phyloP scores from a whole-genome alignment of 129 eudicot species.

The Chrysanthemum seticuspe region DNA sequence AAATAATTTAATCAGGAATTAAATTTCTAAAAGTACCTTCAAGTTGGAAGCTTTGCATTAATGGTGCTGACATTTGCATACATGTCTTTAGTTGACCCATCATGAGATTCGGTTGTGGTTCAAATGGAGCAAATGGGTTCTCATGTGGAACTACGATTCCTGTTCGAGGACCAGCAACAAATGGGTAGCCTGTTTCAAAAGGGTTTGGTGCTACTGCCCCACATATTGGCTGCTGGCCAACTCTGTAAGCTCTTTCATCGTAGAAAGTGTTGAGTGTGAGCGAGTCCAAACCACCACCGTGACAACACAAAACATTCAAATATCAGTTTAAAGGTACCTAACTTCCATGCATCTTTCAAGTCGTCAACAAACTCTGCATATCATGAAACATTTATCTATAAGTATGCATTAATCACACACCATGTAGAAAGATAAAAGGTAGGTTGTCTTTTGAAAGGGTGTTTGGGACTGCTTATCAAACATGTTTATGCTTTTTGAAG shows the following conservation, averaged over 20 bases:
- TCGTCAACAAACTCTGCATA: background rate
- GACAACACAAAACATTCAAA: constrained; percentile 7
- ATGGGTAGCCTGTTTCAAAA: constrained; percentile 71
- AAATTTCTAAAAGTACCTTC: too few relatives aligned
- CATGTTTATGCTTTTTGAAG: too few relatives aligned
- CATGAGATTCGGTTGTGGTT: constrained; percentile 46
- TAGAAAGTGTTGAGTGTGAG: constrained; percentile 83
- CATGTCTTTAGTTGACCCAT: constrained; percentile 46
- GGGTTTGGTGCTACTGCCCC: constrained; percentile 94
- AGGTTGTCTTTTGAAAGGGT: too few relatives aligned
- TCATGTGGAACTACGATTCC: constrained; percentile 43
- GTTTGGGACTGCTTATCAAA: too few relatives aligned
- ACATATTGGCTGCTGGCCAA: constrained; percentile 70
- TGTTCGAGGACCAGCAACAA: constrained; percentile 52
- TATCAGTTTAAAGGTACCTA: background rate
- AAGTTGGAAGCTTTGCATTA: too few relatives aligned
- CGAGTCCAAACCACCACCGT: constrained; percentile 93
- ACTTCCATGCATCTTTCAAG: background rate
- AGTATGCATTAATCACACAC: too few relatives aligned
- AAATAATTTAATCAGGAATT: too few relatives aligned
- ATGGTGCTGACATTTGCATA: too few relatives aligned
- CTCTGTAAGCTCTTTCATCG: constrained; percentile 88
- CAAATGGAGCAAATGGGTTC: constrained; percentile 67
- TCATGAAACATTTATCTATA: too few relatives aligned
- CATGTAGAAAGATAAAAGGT: too few relatives aligned